Conservation (phyloP, 441 rosid species). For the Kokia cookei region DNA sequence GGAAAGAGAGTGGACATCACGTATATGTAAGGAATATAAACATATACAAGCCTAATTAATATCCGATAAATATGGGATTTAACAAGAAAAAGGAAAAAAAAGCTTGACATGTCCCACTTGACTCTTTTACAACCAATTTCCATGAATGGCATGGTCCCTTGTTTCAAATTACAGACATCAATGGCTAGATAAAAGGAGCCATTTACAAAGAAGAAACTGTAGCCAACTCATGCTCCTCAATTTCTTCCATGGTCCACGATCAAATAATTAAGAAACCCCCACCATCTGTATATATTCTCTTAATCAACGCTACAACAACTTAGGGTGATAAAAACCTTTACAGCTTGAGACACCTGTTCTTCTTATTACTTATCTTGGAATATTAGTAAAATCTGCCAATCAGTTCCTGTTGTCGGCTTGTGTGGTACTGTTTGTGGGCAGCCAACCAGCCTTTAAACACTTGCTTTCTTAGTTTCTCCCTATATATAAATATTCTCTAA, state of each 20-base stretch:
- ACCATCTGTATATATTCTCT: neutral
- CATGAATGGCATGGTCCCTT: neutral
- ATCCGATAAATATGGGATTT: no score
- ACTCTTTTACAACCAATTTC: neutral
- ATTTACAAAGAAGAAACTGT: neutral
- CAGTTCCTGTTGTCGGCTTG: conserved; percentile 8
- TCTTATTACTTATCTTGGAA: neutral
- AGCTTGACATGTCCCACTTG: neutral
- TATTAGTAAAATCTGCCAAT: conserved; percentile 16
- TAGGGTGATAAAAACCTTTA: neutral
- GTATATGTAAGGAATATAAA: neutral
- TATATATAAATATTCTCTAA: conserved; percentile 7
- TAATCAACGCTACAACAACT: neutral
- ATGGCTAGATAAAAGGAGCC: neutral
- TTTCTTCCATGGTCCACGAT: neutral
- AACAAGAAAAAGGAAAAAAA: neutral
- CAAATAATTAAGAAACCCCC: neutral
- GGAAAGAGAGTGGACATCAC: neutral
- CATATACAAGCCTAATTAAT: no score
- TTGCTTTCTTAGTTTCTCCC: neutral
- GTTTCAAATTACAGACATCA: neutral
- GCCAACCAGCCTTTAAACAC: neutral
- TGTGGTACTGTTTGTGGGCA: conserved; percentile 8
- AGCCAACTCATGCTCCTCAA: neutral
- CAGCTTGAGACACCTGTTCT: conserved; percentile 24